Base-by-base conservation (phyloP, 495 filamentous ascomycete species). In the Sabuloglossum arenarium region DNA sequence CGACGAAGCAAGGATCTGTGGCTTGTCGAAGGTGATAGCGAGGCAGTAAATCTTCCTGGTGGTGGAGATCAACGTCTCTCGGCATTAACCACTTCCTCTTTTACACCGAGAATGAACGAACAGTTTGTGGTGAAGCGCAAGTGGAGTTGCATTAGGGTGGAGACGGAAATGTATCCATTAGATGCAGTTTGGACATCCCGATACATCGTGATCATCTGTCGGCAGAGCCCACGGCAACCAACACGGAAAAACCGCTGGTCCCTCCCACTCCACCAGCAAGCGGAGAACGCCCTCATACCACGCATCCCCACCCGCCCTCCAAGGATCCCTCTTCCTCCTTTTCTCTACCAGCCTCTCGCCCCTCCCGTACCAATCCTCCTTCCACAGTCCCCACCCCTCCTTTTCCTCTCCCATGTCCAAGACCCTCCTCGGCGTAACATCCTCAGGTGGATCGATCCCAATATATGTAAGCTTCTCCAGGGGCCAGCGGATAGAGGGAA, bases 381-480 rank as follows among this genome's bases (percentile, higher is more conserved):
- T 46, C 51, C 51, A 54, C 23, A 54, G 21, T 4, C 51, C 51
- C n/a, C n/a, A 54, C 6, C 51, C 51, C 4, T n/a, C 6, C 51
- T 4, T 34, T n/a, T 4, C 5, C 28, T 28, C 29, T 4, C 5
- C 23, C 5, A 47, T 4, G n/a, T 25, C 29, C 51, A 34, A n/a
- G 6, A 29, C 19, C n/a, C 31, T 9, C 53, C 28, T 53, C 47
- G 37, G 43, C 63, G 16, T n/a, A n/a, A n/a, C n/a, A n/a, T n/a
- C n/a, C n/a, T 61, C 58, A 0, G 78, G 81, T 1, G 85, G 85
- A 61, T 89, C 80, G 31, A 88, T 78, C 0, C 85, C 85, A 11
- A 86, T 61, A 54, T 80, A 82, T 0, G 34, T 51, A 5, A 80
- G 70, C 1, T 62, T 61, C 0, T 70, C 59, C 14, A 65, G 49